Evolutionary conservation across 2,329 filamentous ascomycete genomes (phyloP).

Genomic region (Curvularia spicifera): DNA sequence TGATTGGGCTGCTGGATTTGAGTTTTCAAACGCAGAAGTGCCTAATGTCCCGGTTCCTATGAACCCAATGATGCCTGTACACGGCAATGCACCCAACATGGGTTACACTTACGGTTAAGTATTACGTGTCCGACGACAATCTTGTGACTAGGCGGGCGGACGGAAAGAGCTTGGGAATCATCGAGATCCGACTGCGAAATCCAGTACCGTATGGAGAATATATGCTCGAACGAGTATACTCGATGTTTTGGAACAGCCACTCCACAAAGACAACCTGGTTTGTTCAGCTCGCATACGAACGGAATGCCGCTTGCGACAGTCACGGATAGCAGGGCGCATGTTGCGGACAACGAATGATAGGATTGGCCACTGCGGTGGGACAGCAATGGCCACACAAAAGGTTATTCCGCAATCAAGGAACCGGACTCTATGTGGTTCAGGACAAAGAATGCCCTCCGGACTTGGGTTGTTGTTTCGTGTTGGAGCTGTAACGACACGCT

Average conservation of each 20-base stretch:
- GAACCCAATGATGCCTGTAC: constrained; percentile 28
- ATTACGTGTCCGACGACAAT: background rate
- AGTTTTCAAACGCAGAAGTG: constrained; percentile 42
- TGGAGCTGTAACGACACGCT: background rate
- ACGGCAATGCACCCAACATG: constrained; percentile 25
- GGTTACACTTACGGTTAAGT: constrained; percentile 38
- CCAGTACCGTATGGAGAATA: constrained; percentile 1
- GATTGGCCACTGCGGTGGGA: background rate
- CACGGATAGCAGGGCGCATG: background rate
- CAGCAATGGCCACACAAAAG: background rate
- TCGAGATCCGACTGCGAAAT: background rate
- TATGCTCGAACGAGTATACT: constrained; percentile 1
- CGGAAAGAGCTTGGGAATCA: background rate
- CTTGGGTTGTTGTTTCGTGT: background rate
- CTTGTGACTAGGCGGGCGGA: background rate
- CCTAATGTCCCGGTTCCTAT: constrained; percentile 31
- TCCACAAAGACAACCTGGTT: background rate
- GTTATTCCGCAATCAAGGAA: background rate
- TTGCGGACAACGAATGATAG: background rate
- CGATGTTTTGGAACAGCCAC: background rate
- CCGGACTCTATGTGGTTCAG: background rate
- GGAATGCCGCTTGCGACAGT: background rate
- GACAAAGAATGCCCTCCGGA: background rate
- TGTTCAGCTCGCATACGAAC: background rate
- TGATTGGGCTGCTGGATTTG: constrained; percentile 48